phyloP scores from a whole-genome alignment of 805 yeast genomes.

The Saturnispora sanitii region DNA sequence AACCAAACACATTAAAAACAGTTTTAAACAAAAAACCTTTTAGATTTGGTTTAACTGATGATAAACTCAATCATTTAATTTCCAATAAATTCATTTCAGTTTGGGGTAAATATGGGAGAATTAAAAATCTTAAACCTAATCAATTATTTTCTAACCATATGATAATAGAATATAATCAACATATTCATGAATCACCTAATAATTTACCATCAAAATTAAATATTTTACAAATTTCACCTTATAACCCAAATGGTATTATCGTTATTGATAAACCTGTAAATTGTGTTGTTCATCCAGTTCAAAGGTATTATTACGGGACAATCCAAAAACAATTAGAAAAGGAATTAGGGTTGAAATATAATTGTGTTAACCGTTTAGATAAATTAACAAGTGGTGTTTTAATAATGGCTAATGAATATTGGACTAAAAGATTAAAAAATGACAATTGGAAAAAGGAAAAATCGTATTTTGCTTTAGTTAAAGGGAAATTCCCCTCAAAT shows the following conservation, averaged over 20 bases:
- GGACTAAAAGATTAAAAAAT: slow-evolving; percentile 21
- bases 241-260: slow-evolving; percentile 1
- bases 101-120: slow-evolving; percentile 1
- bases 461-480: slow-evolving; percentile 34
- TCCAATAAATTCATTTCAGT: neutral
- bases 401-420: slow-evolving; percentile 31
- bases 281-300: slow-evolving; percentile 43
- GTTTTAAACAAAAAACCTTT: slow-evolving; percentile 11
- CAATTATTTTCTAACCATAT: neutral
- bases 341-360: slow-evolving; percentile 17
- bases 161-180: slow-evolving; percentile 9
- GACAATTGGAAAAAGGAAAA: slow-evolving; percentile 21
- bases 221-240: neutral
- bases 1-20: neutral
- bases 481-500: slow-evolving; percentile 30
- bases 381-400: slow-evolving; percentile 43
- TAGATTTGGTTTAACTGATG: slow-evolving; percentile 6
- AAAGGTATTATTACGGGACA: slow-evolving; percentile 33
- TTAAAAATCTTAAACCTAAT: neutral
- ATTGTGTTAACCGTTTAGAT: slow-evolving; percentile 41
- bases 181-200: slow-evolving; percentile 11
- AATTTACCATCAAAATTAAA: neutral
- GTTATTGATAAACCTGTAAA: slow-evolving; percentile 45
- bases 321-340: slow-evolving; percentile 34
- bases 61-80: neutral